Percentiles rank a stretch among this genome's conserved stretches.
These are phyloP conservation scores for Rhododendron henanense DNA, from an alignment of 148 eudicot species.

Conservation along the genomic window DNA sequence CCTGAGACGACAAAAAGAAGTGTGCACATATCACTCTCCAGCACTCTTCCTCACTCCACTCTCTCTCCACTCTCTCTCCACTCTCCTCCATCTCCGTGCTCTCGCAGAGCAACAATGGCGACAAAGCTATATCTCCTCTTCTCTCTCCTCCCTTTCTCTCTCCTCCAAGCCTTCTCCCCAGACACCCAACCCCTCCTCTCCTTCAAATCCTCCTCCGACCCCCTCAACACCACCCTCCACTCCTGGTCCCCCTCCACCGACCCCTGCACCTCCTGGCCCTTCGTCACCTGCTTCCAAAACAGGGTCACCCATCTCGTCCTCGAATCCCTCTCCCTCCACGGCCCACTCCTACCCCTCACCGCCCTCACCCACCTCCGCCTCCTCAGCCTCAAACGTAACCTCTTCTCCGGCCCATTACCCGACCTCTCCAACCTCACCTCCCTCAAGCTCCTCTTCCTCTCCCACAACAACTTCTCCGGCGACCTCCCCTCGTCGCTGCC, in stretches of 20 bases:
- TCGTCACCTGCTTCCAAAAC: constrained; percentile 46
- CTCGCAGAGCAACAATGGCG: constrained; percentile 7
- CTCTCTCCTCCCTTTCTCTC: constrained; percentile 10
- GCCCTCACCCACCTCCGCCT: constrained; percentile 56
- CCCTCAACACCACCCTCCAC: constrained; percentile 28
- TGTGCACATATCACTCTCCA: not conserved
- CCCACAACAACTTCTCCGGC: constrained; percentile 57
- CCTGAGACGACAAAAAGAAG: too few species aligned
- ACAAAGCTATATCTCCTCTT: not conserved
- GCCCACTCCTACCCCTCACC: constrained; percentile 29
- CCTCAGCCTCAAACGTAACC: constrained; percentile 55
- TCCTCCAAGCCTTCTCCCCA: constrained; percentile 24
- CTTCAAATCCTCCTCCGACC: constrained; percentile 49
- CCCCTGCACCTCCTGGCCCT: constrained; percentile 45
- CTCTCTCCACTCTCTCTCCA: not conserved
- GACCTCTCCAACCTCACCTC: constrained; percentile 45
- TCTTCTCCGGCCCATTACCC: constrained; percentile 51
- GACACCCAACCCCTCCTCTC: constrained; percentile 43
- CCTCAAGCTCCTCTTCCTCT: constrained; percentile 54
- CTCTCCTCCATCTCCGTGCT: too few species aligned
- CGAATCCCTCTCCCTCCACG: constrained; percentile 44
- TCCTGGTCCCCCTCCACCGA: constrained; percentile 41
- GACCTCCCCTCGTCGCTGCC: constrained; percentile 33
- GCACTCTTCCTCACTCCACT: not conserved
- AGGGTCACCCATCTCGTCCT: constrained; percentile 70